A percentile compares a stretch with the other conserved stretches of the same genome.
Evolutionary conservation across 169 alveolate species (phyloP).

Genomic region (Cryptosporidium sp.): DNA sequence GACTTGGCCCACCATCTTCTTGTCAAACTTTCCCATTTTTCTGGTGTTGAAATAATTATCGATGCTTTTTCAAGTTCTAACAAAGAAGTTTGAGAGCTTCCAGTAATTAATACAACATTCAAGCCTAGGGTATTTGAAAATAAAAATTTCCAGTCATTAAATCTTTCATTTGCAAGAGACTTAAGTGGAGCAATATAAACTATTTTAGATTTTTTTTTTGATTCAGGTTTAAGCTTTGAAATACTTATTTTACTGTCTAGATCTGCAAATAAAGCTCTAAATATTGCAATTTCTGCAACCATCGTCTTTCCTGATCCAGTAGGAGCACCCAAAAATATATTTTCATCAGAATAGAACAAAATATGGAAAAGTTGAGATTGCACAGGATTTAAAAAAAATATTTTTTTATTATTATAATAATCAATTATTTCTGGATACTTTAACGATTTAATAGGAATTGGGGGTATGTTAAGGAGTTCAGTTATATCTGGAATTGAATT

Average conservation of each 20-base stretch:
- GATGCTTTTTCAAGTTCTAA: conserved; percentile 88
- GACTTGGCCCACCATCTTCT: conserved; percentile 95
- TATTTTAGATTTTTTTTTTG: conserved; percentile 83
- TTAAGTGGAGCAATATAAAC: conserved; percentile 99
- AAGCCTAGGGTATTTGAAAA: conserved; percentile 87
- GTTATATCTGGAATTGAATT: conserved; percentile 76
- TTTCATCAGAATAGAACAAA: conserved; percentile 95
- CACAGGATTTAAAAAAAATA: conserved; percentile 94
- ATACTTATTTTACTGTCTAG: conserved; percentile 82
- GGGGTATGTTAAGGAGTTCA: conserved; percentile 87
- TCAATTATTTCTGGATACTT: conserved; percentile 16
- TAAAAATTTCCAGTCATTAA: conserved; percentile 91
- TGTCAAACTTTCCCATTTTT: conserved; percentile 99
- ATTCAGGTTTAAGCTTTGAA: conserved; percentile 79
- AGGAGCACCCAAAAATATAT: conserved; percentile 99
- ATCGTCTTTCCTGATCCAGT: conserved; percentile 99
- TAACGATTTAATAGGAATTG: conserved; percentile 84
- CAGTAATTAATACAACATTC: conserved; percentile 96
- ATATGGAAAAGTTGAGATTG: conserved; percentile 97
- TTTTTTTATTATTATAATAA: conserved; percentile 81
- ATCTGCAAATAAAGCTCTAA: conserved; percentile 86
- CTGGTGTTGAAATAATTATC: conserved; percentile 98
- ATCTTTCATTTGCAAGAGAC: conserved; percentile 93
- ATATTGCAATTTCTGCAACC: conserved; percentile 96
- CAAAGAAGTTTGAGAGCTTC: conserved; percentile 94